These are phyloP conservation scores for Ophiosphaerella narmari DNA, from an alignment of 2,329 filamentous ascomycete species.

Conservation along the genomic window DNA sequence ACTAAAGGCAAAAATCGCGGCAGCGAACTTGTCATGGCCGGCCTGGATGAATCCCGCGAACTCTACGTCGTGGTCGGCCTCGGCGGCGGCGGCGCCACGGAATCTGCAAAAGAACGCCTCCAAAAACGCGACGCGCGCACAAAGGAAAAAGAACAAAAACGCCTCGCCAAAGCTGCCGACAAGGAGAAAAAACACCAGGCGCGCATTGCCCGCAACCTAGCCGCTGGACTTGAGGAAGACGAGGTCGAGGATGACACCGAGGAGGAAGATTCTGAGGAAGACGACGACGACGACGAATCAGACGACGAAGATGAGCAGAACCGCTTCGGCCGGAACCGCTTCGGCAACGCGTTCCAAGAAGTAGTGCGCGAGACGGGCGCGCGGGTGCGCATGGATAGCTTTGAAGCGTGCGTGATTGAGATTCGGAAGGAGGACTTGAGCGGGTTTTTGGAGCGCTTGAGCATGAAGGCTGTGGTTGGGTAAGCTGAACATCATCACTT, in stretches of 20 bases:
- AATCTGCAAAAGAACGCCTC: slow-evolving; percentile 62
- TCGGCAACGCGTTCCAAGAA: slow-evolving; percentile 94
- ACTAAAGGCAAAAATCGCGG: slow-evolving; percentile 70
- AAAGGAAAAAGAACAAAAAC: slow-evolving; percentile 56
- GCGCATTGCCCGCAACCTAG: slow-evolving; percentile 37
- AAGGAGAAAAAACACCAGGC: slow-evolving; percentile 63
- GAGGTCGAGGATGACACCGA: slow-evolving; percentile 55
- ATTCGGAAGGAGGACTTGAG: slow-evolving; percentile 95
- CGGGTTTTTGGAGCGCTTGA: slow-evolving; percentile 88
- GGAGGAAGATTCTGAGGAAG: slow-evolving; percentile 58
- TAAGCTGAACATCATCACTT: slow-evolving; percentile 5
- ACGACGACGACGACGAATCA: slow-evolving; percentile 60
- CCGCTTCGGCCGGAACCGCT: slow-evolving; percentile 79
- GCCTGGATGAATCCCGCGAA: slow-evolving; percentile 82
- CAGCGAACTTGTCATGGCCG: slow-evolving; percentile 86
- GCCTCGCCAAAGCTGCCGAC: slow-evolving; percentile 63
- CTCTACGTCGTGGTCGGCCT: slow-evolving; percentile 94
- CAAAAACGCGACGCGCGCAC: slow-evolving; percentile 69
- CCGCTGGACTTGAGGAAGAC: slow-evolving; percentile 67
- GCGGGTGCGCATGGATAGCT: slow-evolving; percentile 89
- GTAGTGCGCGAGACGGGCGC: slow-evolving; percentile 91
- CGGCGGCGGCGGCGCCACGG: slow-evolving; percentile 77
- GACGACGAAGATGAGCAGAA: slow-evolving; percentile 59
- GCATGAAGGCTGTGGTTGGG: slow-evolving; percentile 82
- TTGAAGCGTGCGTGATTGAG: slow-evolving; percentile 96